Base-by-base conservation (phyloP, 106 monocot species). In the Dendrobium officinale region DNA sequence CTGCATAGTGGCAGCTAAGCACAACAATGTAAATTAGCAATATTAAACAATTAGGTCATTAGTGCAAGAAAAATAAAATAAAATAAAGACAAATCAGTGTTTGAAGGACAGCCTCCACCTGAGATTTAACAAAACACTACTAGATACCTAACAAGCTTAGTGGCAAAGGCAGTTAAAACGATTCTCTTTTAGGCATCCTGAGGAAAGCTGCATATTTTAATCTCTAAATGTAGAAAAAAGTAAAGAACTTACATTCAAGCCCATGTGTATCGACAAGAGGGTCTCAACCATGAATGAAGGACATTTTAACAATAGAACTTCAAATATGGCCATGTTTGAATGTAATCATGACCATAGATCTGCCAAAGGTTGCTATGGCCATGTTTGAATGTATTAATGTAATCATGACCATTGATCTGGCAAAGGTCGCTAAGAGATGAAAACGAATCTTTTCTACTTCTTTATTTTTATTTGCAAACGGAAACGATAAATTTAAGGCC, bases 1-100 rank as follows among this genome's bases (percentile, higher is more conserved):
- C 78, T 83, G 83, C 70, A 72, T 22, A 26, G 16, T 41, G 29
- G 78, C 58, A 81, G 79, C 90, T 93, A 72, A 29, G 48, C n/a
- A 55, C 19, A 78, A 24, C 7, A 77, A 75, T 19, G 31, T 27
- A 48, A 73, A 74, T 74, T 74, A 33, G 70, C 15, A 70, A 37
- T 37, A 37, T 70, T 31, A 37, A 70, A 33, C 15, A 70, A 10
- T 33, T 13, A 70, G 33, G 33, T 3, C 33, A 70, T 70, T 64
- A 24, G 1, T 20, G 64, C 26, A 37, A 13, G 11, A 67, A 67
- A 67, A 33, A 67, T 13, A 33, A 11, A 68, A 33, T 6, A 31
- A 37, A 37, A 13, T n/a, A 2, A 13, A 31, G 33, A 33, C 37
- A 70, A 70, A 37, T 27, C 67, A 11, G 67, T 20, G 6, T 29